phyloP scores from a whole-genome alignment of 805 yeast genomes.

The Debaryomyces maramus region DNA sequence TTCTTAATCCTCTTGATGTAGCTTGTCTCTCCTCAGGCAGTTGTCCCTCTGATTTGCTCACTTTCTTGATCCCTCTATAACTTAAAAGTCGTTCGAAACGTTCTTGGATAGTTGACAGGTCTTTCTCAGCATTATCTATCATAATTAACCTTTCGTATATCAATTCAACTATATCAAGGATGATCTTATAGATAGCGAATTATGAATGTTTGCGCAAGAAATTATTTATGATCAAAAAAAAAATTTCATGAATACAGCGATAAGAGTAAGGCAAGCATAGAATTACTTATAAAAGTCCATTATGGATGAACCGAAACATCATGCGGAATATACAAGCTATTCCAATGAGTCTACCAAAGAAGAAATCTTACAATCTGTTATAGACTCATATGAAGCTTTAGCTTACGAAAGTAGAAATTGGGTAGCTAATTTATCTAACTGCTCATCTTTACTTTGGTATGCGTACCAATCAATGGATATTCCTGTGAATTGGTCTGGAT shows the following conservation, averaged over 20 bases:
- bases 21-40: background rate
- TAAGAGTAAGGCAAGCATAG: background rate
- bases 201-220: conserved; percentile 1
- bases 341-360: conserved; percentile 33
- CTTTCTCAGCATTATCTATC: background rate
- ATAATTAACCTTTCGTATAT: background rate
- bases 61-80: conserved; percentile 11
- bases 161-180: no score
- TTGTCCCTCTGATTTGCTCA: background rate
- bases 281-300: background rate
- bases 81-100: conserved; percentile 6
- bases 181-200: no score
- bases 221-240: background rate
- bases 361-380: conserved; percentile 58
- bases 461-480: conserved; percentile 64
- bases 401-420: conserved; percentile 67
- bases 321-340: conserved; percentile 75
- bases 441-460: conserved; percentile 85
- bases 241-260: conserved; percentile 1
- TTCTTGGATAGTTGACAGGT: background rate
- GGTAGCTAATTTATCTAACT: conserved; percentile 88
- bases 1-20: conserved; percentile 3
- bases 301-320: conserved; percentile 33
- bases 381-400: conserved; percentile 66
- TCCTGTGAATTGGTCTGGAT: conserved; percentile 90